Base-by-base conservation (phyloP, 2,329 filamentous ascomycete genomes). In the Pseudogymnoascus sp. region DNA sequence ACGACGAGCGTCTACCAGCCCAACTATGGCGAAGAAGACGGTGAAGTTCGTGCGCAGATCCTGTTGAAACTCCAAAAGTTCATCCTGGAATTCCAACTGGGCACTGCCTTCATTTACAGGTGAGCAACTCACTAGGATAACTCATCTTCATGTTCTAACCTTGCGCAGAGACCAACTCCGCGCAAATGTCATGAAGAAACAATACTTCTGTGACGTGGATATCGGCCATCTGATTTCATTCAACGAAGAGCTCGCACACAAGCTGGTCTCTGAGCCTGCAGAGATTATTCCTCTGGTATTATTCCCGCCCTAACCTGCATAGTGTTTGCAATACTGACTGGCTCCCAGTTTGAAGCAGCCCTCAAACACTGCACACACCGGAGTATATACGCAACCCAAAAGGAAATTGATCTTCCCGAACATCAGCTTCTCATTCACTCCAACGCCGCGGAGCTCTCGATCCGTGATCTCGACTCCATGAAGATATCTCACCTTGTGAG, bases 401-500 rank as follows among this genome's bases (percentile, higher is more conserved):
- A 79, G 69, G 81, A 87, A 49, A 75, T 80, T 58, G 80, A 84
- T 62, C 84, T 97, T 62, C 94, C 93, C 3, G 87, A 95, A 69
- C 93, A 97, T 75, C 94, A 99, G 75, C 85, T 99, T 30, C 89
- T 99, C 62, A 85, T 99, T 58, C 92, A 97, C 76, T 97, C 94
- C 60, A 90, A 87, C 63, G 92, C 92, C 67, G 88, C 93, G 60
- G 87, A 95, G 74, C 91, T 92, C 30, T 94, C 93, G 0, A 97
- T 99, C 69, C 89, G 94, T 67, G 92, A 97, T 68, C 84, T 99
- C 39, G 94, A 95, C 70, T 95, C 94, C 7, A 88, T 90, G 66
- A 93, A 91, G 66, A 95, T 99, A 68, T 92, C 93, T 4, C 88
- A 92, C 69, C 87, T 99, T n/a, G 93, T 99, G 39, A 86, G 93